phyloP scores from a whole-genome alignment of 1,139 yeast species.

The Yamadazyma siamensis region DNA sequence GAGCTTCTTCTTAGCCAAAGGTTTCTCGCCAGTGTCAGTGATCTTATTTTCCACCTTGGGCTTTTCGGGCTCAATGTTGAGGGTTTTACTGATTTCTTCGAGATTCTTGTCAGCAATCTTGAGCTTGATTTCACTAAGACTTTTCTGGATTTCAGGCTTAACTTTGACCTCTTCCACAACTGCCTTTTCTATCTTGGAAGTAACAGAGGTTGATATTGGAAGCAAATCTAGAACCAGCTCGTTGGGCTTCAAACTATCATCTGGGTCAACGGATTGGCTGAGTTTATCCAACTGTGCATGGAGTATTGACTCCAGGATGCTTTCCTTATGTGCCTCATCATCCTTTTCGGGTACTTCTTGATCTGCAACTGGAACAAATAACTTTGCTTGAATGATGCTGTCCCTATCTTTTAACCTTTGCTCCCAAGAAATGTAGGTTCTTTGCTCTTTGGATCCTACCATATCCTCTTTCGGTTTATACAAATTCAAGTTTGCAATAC shows the following conservation, averaged over 20 bases:
- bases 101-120: constrained; percentile 5
- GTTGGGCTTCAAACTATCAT: constrained; percentile 1
- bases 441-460: constrained; percentile 29
- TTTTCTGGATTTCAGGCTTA: constrained; percentile 14
- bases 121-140: constrained; percentile 13
- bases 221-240: constrained; percentile 11
- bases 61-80: constrained; percentile 3
- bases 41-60: constrained; percentile 1
- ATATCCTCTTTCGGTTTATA: constrained; percentile 41
- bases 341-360: constrained; percentile 4
- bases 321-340: constrained; percentile 3
- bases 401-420: constrained; percentile 34
- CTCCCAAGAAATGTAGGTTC: constrained; percentile 38
- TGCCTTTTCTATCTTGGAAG: constrained; percentile 10
- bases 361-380: constrained; percentile 17
- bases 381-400: constrained; percentile 21
- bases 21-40: constrained; percentile 6
- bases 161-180: constrained; percentile 13
- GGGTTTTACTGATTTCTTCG: constrained; percentile 6
- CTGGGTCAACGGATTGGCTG: neutral
- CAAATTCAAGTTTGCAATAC: constrained; percentile 35
- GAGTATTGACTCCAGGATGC: constrained; percentile 1
- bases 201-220: constrained; percentile 12
- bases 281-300: constrained; percentile 1
- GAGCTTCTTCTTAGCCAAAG: constrained; percentile 55